Percentiles rank a stretch among this genome's conserved stretches.
phyloP scores from a whole-genome alignment of 164 flowering plant species.

The Platanus orientalis region DNA sequence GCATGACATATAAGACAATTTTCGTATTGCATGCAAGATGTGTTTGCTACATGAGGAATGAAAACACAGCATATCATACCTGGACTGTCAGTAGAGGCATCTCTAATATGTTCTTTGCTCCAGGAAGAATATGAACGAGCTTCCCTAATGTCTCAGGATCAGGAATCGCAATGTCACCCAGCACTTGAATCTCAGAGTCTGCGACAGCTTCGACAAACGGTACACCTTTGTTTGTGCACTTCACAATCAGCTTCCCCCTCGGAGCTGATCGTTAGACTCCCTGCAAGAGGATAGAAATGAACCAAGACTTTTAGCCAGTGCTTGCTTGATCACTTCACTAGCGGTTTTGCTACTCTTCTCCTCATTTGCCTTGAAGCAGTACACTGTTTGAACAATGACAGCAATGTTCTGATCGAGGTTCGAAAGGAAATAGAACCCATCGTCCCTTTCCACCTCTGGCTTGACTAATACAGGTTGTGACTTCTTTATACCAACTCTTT shows the following conservation, averaged over 20 bases:
- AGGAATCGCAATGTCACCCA: conserved; percentile 71
- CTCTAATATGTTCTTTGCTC: conserved; percentile 66
- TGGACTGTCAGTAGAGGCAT: conserved; percentile 75
- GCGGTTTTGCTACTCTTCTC: conserved; percentile 8
- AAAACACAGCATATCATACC: conserved; percentile 46
- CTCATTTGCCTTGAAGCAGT: conserved; percentile 32
- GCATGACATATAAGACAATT: no score
- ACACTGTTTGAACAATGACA: conserved; percentile 32
- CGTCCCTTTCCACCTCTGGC: conserved; percentile 37
- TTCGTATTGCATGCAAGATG: no score
- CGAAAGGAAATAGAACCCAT: conserved; percentile 39
- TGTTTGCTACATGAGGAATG: no score
- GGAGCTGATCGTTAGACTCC: conserved; percentile 16
- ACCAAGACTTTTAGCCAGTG: conserved; percentile 18
- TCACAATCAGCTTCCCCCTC: conserved; percentile 20
- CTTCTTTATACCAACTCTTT: no score
- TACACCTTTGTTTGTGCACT: conserved; percentile 20
- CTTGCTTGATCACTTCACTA: conserved; percentile 9
- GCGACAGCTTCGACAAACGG: conserved; percentile 79
- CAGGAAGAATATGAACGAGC: conserved; percentile 72
- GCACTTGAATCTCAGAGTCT: conserved; percentile 41
- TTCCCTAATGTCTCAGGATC: conserved; percentile 70
- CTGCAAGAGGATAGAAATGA: conserved; percentile 25
- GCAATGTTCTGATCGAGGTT: conserved; percentile 56
- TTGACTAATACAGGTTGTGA: conserved; percentile 26